These are phyloP conservation scores for Drechslerella stenobrocha DNA, from an alignment of 2,329 filamentous ascomycete genomes.

Conservation along the genomic window DNA sequence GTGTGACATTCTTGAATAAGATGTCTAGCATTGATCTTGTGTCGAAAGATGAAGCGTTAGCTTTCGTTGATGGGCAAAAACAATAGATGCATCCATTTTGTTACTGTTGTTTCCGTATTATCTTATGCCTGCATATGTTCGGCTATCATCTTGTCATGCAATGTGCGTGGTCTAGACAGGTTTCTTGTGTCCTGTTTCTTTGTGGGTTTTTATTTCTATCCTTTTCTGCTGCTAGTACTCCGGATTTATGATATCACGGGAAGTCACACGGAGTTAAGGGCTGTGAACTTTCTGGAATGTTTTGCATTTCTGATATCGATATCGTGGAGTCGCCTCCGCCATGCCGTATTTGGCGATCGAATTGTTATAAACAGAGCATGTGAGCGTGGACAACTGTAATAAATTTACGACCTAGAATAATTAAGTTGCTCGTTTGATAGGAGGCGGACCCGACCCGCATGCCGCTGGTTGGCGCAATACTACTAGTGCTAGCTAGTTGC, in stretches of 20 bases:
- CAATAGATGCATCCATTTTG: conserved; percentile 53
- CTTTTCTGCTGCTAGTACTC: conserved; percentile 20
- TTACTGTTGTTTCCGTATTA: not conserved
- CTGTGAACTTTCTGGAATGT: conserved; percentile 43
- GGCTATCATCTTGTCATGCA: not conserved
- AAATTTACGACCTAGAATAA: too few species aligned
- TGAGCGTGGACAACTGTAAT: too few species aligned
- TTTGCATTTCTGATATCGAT: conserved; percentile 3
- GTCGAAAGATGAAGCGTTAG: conserved; percentile 79
- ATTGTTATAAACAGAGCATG: not conserved
- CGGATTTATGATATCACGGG: conserved; percentile 47
- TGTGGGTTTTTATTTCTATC: not conserved
- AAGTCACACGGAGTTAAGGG: conserved; percentile 48
- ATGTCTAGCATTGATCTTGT: conserved; percentile 93
- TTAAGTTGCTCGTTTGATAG: too few species aligned
- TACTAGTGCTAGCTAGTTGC: too few species aligned
- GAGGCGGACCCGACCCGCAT: too few species aligned
- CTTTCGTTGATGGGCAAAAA: conserved; percentile 86
- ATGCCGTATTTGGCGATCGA: not conserved
- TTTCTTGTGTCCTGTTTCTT: not conserved
- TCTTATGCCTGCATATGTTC: not conserved
- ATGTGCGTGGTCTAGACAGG: not conserved
- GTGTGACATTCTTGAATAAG: conserved; percentile 90
- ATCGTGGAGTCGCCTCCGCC: not conserved
- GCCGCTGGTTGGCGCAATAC: too few species aligned